These are phyloP conservation scores for Graphilbum ipis-grandicollis DNA, from an alignment of 2,329 filamentous ascomycete genomes.

Conservation along the genomic window DNA sequence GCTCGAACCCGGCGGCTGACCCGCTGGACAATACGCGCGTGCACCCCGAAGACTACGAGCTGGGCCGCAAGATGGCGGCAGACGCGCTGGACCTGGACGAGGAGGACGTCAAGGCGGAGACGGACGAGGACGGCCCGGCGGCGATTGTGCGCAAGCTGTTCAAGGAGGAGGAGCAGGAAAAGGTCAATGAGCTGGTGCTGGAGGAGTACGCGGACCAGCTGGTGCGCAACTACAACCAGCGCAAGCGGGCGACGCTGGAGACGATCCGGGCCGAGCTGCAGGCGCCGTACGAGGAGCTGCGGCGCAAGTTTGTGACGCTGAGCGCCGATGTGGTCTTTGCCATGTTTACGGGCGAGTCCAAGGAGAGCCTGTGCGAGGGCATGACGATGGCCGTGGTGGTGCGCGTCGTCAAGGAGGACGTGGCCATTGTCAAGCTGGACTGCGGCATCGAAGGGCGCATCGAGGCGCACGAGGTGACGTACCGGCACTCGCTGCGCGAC, in stretches of 20 bases:
- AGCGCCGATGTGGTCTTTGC: slow-evolving; percentile 72
- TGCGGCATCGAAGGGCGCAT: slow-evolving; percentile 86
- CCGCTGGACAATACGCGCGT: slow-evolving; percentile 94
- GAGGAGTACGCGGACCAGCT: slow-evolving; percentile 96
- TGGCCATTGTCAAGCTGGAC: slow-evolving; percentile 84
- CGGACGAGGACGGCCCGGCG: slow-evolving; percentile 72
- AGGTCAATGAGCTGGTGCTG: slow-evolving; percentile 87
- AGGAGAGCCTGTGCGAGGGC: slow-evolving; percentile 63
- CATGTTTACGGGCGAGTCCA: slow-evolving; percentile 89
- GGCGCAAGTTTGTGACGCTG: slow-evolving; percentile 58
- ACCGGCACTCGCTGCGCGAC: slow-evolving; percentile 52
- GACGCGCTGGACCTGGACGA: slow-evolving; percentile 94
- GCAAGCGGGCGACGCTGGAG: slow-evolving; percentile 88
- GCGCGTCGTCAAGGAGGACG: slow-evolving; percentile 76
- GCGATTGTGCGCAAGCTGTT: slow-evolving; percentile 93
- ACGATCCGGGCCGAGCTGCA: slow-evolving; percentile 89
- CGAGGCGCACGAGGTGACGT: slow-evolving; percentile 65
- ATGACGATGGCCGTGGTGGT: slow-evolving; percentile 90
- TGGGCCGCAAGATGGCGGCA: slow-evolving; percentile 94
- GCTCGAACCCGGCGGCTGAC: slow-evolving; percentile 66
- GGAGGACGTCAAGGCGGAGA: slow-evolving; percentile 91
- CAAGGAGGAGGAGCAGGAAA: slow-evolving; percentile 81
- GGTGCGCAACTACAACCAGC: slow-evolving; percentile 80
- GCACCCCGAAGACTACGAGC: slow-evolving; percentile 94
- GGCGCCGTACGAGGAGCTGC: slow-evolving; percentile 83